phyloP scores from a whole-genome alignment of 2,329 filamentous ascomycete species.

The Xylariaceae sp. region DNA sequence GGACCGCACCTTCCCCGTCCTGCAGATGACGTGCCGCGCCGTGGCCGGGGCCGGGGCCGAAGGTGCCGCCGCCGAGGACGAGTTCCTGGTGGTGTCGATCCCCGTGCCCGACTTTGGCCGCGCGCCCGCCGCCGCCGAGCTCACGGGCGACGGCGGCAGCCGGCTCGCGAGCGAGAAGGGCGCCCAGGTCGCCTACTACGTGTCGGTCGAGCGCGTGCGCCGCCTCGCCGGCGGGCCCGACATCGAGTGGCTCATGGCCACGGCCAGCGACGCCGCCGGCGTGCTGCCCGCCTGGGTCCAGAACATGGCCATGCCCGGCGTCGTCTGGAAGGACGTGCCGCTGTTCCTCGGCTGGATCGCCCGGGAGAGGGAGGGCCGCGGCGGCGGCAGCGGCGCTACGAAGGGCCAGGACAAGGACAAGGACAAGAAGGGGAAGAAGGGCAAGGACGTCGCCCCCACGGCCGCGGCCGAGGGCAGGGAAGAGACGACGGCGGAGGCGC shows the following conservation, averaged over 20 bases:
- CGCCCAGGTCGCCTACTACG: constrained; percentile 53
- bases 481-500: too few relatives aligned
- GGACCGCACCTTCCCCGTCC: constrained; percentile 58
- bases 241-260: constrained; percentile 73
- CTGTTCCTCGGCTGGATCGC: constrained; percentile 58
- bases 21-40: constrained; percentile 50
- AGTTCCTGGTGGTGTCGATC: constrained; percentile 53
- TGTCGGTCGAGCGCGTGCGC: constrained; percentile 55
- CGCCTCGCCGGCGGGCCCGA: constrained; percentile 30
- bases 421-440: too few relatives aligned
- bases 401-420: too few relatives aligned
- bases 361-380: constrained; percentile 31
- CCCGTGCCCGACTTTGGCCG: constrained; percentile 37
- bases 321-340: constrained; percentile 64
- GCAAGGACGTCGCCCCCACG: too few relatives aligned
- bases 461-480: too few relatives aligned
- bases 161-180: constrained; percentile 33
- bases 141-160: too few relatives aligned
- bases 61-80: constrained; percentile 19
- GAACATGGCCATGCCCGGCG: constrained; percentile 52
- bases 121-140: constrained; percentile 18
- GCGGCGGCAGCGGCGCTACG: too few relatives aligned
- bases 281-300: constrained; percentile 59
- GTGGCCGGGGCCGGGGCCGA: constrained; percentile 26
- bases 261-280: constrained; percentile 63